These are phyloP conservation scores for Prunus salicina DNA, from an alignment of 306 rosid genomes.

Conservation along the genomic window DNA sequence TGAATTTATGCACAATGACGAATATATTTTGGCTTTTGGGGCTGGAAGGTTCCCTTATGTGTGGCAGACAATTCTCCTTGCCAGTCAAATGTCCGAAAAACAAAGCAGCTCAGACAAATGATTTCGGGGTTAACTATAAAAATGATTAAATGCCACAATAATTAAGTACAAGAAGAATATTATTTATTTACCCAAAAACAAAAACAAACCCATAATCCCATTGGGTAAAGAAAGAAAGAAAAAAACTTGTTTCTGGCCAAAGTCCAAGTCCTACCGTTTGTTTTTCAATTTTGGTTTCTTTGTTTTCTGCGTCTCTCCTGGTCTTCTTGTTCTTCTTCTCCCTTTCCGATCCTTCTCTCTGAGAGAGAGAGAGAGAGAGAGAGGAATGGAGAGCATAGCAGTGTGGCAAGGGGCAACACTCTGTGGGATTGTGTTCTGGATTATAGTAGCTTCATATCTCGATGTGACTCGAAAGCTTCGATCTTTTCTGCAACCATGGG, in stretches of 20 bases:
- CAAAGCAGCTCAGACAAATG: too few relatives aligned
- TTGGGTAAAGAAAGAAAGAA: too few relatives aligned
- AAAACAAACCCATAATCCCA: too few relatives aligned
- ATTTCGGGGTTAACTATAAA: too few relatives aligned
- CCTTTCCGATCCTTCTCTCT: constrained; percentile 15
- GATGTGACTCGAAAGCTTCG: constrained; percentile 65
- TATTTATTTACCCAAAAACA: too few relatives aligned
- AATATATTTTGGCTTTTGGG: too few relatives aligned
- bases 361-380: not conserved
- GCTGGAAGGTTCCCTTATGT: too few relatives aligned
- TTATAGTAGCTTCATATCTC: constrained; percentile 55
- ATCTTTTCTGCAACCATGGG: constrained; percentile 79
- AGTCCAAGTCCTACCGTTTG: constrained; percentile 1
- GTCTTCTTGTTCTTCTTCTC: not conserved
- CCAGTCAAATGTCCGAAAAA: too few relatives aligned
- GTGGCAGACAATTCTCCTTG: too few relatives aligned
- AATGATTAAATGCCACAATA: too few relatives aligned
- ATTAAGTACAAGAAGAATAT: too few relatives aligned
- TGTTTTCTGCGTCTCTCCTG: constrained; percentile 17
- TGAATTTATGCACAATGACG: too few relatives aligned
- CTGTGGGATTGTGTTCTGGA: constrained; percentile 61
- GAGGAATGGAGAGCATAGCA: constrained; percentile 53
- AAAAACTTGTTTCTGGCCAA: not conserved
- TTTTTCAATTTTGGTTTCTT: not conserved
- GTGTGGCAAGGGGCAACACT: constrained; percentile 71